A percentile compares a stretch with the other conserved stretches of the same genome.
These are phyloP conservation scores for Pythium utonaiense DNA, from an alignment of 352 stramenopile species.

Conservation along the genomic window DNA sequence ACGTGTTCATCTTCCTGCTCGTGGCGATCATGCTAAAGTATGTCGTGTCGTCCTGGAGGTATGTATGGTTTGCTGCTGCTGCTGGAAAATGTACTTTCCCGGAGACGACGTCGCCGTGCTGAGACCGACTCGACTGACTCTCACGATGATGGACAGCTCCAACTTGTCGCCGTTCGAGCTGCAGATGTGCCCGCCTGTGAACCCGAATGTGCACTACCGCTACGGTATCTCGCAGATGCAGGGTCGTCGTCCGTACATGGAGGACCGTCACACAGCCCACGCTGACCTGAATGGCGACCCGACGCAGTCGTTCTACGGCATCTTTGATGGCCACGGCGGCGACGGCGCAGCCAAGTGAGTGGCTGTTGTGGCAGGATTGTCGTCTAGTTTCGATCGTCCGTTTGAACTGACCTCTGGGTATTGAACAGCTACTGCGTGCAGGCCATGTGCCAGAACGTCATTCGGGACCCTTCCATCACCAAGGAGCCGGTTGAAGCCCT, in stretches of 20 bases:
- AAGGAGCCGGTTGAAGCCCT: slow-evolving; percentile 67
- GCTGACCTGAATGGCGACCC: slow-evolving; percentile 76
- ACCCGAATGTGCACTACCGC: slow-evolving; percentile 70
- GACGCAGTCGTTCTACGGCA: slow-evolving; percentile 87
- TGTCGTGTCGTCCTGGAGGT: slow-evolving; percentile 59
- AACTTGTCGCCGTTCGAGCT: slow-evolving; percentile 60
- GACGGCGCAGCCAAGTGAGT: slow-evolving; percentile 86
- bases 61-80: no score
- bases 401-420: slow-evolving; percentile 1
- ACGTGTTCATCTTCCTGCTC: slow-evolving; percentile 57
- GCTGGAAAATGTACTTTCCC: no score
- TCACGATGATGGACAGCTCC: slow-evolving; percentile 17
- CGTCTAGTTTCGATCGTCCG: background rate
- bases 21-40: slow-evolving; percentile 54
- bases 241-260: slow-evolving; percentile 87
- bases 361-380: background rate
- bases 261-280: slow-evolving; percentile 83
- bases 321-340: slow-evolving; percentile 93
- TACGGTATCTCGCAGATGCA: slow-evolving; percentile 85
- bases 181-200: slow-evolving; percentile 69
- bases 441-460: slow-evolving; percentile 81
- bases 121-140: background rate
- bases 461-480: slow-evolving; percentile 57
- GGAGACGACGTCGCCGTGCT: background rate
- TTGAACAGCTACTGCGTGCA: slow-evolving; percentile 70